Conservation (phyloP, 2,329 filamentous ascomycete species). For the Scytalidium lignicola region DNA sequence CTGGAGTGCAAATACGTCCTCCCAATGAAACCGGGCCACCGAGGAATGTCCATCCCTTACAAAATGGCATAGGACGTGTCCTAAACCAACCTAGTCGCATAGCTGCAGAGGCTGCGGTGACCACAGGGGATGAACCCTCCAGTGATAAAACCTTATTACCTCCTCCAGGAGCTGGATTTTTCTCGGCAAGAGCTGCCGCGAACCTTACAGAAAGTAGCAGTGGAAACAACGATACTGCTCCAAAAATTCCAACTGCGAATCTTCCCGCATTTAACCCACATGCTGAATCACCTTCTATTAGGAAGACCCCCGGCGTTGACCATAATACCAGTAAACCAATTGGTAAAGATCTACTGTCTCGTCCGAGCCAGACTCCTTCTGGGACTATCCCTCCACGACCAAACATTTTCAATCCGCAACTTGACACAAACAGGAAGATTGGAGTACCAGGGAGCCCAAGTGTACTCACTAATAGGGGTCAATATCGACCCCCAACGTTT, state of each 20-base stretch:
- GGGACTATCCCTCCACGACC: constrained; percentile 25
- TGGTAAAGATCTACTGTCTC: constrained; percentile 45
- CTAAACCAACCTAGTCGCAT: constrained; percentile 27
- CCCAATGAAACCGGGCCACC: constrained; percentile 10
- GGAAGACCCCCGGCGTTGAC: constrained; percentile 83
- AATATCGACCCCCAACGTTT: constrained; percentile 56
- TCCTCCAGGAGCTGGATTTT: constrained; percentile 47
- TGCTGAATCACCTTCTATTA: constrained; percentile 76
- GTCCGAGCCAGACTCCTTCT: constrained; percentile 22
- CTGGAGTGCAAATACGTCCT: constrained; percentile 11
- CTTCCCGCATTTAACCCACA: constrained; percentile 65
- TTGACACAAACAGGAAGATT: constrained; percentile 52
- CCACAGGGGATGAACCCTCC: constrained; percentile 7
- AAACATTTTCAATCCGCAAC: constrained; percentile 46
- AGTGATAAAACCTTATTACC: constrained; percentile 15
- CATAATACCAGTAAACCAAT: constrained; percentile 71
- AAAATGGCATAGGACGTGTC: constrained; percentile 10
- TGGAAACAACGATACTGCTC: constrained; percentile 11
- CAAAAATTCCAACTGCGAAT: constrained; percentile 27
- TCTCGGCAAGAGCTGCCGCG: constrained; percentile 63
- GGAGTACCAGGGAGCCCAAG: constrained; percentile 52
- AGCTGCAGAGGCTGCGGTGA: constrained; percentile 21
- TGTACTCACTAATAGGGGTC: constrained; percentile 52
- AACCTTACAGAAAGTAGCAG: constrained; percentile 41
- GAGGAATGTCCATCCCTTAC: constrained; percentile 8